Percentiles rank a stretch among this genome's conserved stretches.
These are phyloP conservation scores for Kwoniella pini DNA, from an alignment of 768 basidiomycete genomes.

Conservation along the genomic window DNA sequence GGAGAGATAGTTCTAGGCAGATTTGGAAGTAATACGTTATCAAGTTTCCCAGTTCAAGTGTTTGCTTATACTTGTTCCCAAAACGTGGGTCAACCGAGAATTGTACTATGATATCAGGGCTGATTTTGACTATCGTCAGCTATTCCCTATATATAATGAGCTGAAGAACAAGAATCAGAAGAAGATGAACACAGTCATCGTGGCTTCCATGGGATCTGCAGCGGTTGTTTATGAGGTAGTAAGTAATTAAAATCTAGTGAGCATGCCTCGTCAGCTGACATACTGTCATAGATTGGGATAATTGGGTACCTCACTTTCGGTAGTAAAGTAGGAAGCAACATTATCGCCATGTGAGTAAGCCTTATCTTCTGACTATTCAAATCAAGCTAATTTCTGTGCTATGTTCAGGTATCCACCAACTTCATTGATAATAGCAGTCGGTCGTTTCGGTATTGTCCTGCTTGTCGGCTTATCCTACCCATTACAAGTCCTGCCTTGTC, in stretches of 20 bases:
- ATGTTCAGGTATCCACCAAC: constrained; percentile 59
- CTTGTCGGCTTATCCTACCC: constrained; percentile 93
- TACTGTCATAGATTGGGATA: constrained; percentile 51
- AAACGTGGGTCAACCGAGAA: constrained; percentile 8
- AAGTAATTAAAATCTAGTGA: constrained; percentile 49
- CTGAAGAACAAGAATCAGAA: constrained; percentile 74
- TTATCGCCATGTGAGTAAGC: constrained; percentile 79
- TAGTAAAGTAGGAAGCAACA: constrained; percentile 82
- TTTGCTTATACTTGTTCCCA: constrained; percentile 51
- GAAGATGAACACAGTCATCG: constrained; percentile 84
- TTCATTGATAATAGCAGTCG: constrained; percentile 86
- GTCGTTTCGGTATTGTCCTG: constrained; percentile 87
- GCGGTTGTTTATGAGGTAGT: constrained; percentile 84
- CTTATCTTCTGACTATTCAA: background rate
- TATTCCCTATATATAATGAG: constrained; percentile 95
- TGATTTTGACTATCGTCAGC: constrained; percentile 56
- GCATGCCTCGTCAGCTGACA: constrained; percentile 15
- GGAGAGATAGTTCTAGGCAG: constrained; percentile 47
- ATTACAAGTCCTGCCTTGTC: constrained; percentile 88
- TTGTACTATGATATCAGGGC: constrained; percentile 2
- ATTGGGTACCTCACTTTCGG: constrained; percentile 85
- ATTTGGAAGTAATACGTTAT: constrained; percentile 47
- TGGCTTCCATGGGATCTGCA: constrained; percentile 80
- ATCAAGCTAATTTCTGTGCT: background rate
- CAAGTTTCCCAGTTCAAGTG: constrained; percentile 76